Evolutionary conservation across 2,329 filamentous ascomycete species (phyloP), one percentile per base, ranked within the genome.

Genomic region (Herpomyces periplanetae): DNA sequence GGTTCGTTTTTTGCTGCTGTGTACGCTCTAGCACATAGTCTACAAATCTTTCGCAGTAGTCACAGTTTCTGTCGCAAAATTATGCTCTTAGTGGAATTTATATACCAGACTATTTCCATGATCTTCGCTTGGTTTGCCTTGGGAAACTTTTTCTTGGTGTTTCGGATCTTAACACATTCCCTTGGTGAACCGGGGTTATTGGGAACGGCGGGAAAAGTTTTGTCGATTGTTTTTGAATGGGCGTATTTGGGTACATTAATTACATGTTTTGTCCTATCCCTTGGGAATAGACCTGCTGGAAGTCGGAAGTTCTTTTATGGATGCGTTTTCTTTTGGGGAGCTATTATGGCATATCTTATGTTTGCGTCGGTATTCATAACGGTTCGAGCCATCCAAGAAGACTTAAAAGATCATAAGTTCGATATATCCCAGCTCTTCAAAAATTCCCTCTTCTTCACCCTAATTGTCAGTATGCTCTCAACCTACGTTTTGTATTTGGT

Each of bases 141-240:
- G 44, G 56, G 80, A 34, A 96, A 96, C 43, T 96, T 96, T 51
- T 96, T 91, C 51, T 44, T 96, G 33, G 75, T 96, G 29, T 96
- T 96, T 47, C 73, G 73, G 38, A 91, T 96, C 34, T 45, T 96
- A 27, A 91, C 75, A 1, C 62, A 58, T 5, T 87, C 73, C 31
- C 45, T 96, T 27, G 63, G 68, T 17, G 48, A 52, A 11, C 30
- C 42, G 0, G 38, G 50, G 13, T 49, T 88, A 11, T 50, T 88
- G 2, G 68, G 71, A 18, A 58, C 51, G 3, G 55, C 55, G 5
- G 80, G 80, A 20, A 54, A 54, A 15, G 57, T 87, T 23, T 47
- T 96, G 2, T 64, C 71, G 21, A 59, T 91, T 11, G 49, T 88
- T 5, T 91, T 96, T 32, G 68, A 85, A 40, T 96, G 75, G 71